phyloP scores from a whole-genome alignment of 2,329 filamentous ascomycete species.

The Arachnomyces sp. region DNA sequence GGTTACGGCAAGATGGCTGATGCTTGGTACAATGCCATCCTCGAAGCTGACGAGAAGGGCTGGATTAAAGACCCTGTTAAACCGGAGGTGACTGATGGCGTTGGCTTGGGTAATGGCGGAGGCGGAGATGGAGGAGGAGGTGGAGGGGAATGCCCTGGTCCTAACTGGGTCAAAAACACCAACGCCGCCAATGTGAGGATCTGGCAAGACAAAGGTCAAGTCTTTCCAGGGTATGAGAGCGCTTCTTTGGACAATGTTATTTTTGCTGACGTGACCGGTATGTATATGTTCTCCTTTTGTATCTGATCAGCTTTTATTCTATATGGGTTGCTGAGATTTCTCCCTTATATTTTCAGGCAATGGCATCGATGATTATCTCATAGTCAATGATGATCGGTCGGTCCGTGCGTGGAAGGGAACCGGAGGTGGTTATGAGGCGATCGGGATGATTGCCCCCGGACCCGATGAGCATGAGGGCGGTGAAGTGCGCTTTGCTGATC shows the following conservation, averaged over 20 bases:
- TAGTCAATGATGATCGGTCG: neutral
- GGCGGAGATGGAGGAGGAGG: neutral
- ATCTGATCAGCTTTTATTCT: neutral
- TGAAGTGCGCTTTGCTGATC: conserved; percentile 3
- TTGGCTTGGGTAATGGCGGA: neutral
- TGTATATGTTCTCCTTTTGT: neutral
- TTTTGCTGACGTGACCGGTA: conserved; percentile 1
- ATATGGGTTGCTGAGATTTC: neutral
- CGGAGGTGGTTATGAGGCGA: neutral
- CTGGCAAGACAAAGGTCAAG: conserved; percentile 1
- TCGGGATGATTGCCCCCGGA: conserved; percentile 1
- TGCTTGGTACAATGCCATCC: conserved; percentile 16
- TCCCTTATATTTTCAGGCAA: neutral
- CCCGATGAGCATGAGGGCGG: neutral
- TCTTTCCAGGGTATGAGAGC: neutral
- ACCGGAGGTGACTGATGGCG: neutral
- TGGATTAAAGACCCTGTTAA: conserved; percentile 13
- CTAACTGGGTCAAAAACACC: conserved; percentile 1
- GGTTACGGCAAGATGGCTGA: conserved; percentile 24
- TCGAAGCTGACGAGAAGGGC: conserved; percentile 2
- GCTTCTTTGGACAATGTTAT: conserved; percentile 1
- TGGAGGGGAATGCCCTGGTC: conserved; percentile 1
- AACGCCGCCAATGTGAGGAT: neutral
- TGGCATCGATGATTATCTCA: conserved; percentile 1
- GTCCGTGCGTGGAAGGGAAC: conserved; percentile 2